Evolutionary conservation across 1,139 yeast genomes (phyloP).

Genomic region (Pichia sp.): DNA sequence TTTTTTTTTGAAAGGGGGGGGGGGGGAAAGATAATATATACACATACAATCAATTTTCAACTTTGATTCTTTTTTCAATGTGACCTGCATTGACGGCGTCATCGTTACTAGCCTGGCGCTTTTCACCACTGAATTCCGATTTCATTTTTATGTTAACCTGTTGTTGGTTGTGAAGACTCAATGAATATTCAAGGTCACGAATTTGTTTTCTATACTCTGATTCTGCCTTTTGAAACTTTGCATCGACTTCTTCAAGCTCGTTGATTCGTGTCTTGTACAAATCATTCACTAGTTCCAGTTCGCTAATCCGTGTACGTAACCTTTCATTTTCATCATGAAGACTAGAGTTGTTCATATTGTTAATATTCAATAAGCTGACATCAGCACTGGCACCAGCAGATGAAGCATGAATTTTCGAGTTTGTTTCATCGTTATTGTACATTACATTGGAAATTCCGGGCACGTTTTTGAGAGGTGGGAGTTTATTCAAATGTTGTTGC

Average conservation of each 20-base stretch:
- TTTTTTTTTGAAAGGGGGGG: not conserved
- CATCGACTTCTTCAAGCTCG: conserved; percentile 74
- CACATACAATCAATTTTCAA: conserved; percentile 7
- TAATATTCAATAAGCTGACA: conserved; percentile 11
- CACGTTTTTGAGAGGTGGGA: conserved; percentile 14
- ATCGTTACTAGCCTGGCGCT: conserved; percentile 8
- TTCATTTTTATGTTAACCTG: not conserved
- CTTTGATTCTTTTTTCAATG: conserved; percentile 11
- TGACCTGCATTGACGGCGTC: not conserved
- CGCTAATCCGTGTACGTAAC: conserved; percentile 75
- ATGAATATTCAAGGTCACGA: conserved; percentile 1
- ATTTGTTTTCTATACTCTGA: conserved; percentile 45
- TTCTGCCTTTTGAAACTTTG: conserved; percentile 31
- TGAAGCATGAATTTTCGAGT: conserved; percentile 1
- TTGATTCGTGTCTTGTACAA: conserved; percentile 73
- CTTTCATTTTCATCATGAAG: conserved; percentile 33
- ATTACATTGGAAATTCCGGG: conserved; percentile 18
- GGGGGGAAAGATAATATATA: not conserved
- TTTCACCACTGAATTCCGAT: conserved; percentile 12
- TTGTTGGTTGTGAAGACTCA: conserved; percentile 3
- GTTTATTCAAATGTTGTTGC: conserved; percentile 2
- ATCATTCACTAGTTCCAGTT: conserved; percentile 84
- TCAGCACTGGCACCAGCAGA: conserved; percentile 1
- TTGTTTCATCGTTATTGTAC: conserved; percentile 2
- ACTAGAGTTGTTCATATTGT: conserved; percentile 31